Evolutionary conservation across 495 filamentous ascomycete species (phyloP), one percentile per base, ranked within the genome.

Genomic region (Talaromyces nanjingensis): DNA sequence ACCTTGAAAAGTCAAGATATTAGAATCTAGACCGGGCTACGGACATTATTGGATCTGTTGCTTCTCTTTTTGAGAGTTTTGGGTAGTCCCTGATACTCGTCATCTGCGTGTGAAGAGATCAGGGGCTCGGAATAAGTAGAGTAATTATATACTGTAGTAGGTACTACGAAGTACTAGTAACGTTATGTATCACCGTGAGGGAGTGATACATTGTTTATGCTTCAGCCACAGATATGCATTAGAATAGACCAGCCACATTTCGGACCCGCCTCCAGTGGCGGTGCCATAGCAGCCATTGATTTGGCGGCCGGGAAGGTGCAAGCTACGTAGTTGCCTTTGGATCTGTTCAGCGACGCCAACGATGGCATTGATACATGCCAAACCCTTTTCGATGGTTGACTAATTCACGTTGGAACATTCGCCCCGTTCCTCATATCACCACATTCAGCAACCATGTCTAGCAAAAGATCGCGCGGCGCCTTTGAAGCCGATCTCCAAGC

Each of bases 401-500:
- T 27, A 2, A 18, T 55, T n/a, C 25, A 14, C 52, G 14, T 8
- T 29, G 29, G 39, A 39, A 59, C 18, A 55, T 56, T 39, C n/a
- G 3, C 16, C 25, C 22, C 47, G 20, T 29, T 47, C 27, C 59
- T 54, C 58, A 31, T 37, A 65, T 54, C 59, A n/a, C 14, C 4
- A 9, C 34, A 3, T 64, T 24, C 29, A 33, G 29, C 55, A 66
- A 73, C 61, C 69, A 92, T 93, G 91, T 86, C 91, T 66, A 78
- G 79, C 73, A 98, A 98, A 82, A 83, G 94, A 71, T 84, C 86
- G 63, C 87, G 91, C 55, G 84, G 86, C 62, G 77, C 85, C 67
- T 93, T 87, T 74, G 92, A 96, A 76, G 83, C 89, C 66, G 90
- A 94, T 66, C 79, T 87, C 27, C 84, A 87, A 72, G 79, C 83